Evolutionary conservation across 495 filamentous ascomycete genomes (phyloP).

Genomic region (Penicillium argentinense): DNA sequence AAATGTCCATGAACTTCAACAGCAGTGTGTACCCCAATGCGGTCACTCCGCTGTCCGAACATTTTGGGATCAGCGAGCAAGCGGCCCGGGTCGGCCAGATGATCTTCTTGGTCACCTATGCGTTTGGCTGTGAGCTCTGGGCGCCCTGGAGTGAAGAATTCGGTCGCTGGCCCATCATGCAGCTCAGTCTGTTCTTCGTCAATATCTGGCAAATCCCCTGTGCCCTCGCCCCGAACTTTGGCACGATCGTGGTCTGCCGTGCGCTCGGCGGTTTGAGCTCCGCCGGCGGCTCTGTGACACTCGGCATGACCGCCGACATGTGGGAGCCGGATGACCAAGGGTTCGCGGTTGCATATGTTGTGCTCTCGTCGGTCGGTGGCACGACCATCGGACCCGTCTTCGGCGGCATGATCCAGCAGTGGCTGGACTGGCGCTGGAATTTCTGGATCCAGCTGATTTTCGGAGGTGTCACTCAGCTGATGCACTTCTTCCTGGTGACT

Average conservation of each 20-base stretch:
- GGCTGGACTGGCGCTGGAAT: constrained; percentile 71
- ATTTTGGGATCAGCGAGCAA: constrained; percentile 63
- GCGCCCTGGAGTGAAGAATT: constrained; percentile 80
- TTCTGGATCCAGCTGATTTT: constrained; percentile 83
- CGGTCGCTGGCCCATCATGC: constrained; percentile 70
- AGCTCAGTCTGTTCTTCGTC: constrained; percentile 66
- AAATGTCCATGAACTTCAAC: constrained; percentile 86
- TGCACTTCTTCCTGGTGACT: constrained; percentile 60
- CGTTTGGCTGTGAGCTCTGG: constrained; percentile 82
- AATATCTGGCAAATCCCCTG: constrained; percentile 77
- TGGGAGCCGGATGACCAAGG: constrained; percentile 68
- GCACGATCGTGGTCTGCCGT: constrained; percentile 61
- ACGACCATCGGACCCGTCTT: constrained; percentile 75
- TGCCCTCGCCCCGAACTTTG: constrained; percentile 69
- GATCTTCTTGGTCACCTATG: constrained; percentile 71
- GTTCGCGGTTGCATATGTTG: constrained; percentile 67
- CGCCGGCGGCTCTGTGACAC: constrained; percentile 76
- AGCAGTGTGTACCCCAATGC: constrained; percentile 71
- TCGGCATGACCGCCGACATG: constrained; percentile 81
- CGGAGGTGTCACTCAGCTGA: constrained; percentile 61
- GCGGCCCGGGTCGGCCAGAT: constrained; percentile 66
- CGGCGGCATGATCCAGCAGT: constrained; percentile 71
- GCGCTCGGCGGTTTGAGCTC: constrained; percentile 69
- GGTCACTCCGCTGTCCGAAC: constrained; percentile 55
- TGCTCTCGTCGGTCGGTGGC: constrained; percentile 77